Base-by-base conservation (phyloP, 345 rosid species). In the Erodium maritimum region DNA sequence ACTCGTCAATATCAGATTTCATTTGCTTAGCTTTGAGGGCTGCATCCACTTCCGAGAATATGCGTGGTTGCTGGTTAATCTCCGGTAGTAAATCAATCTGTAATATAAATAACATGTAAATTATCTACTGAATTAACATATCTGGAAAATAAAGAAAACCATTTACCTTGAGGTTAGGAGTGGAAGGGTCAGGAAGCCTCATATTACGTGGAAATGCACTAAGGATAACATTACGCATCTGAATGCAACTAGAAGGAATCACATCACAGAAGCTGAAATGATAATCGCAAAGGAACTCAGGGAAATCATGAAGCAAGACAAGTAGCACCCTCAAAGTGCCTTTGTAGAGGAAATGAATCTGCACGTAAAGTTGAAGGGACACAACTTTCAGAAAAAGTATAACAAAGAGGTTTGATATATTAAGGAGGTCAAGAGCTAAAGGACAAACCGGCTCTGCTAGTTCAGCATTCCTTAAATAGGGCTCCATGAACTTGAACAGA, bases 151-250 rank as follows among this genome's bases (percentile, higher is more conserved):
- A 42, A 42, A 18, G 23, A 23, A 58, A 56, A 16, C 3, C 65
- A 57, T 16, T 55, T 48, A 79, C 91, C 87, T 86, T 84, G 70
- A 80, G 56, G 69, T 89, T 89, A 20, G 96, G 99, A 60, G 97
- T 93, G 63, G 97, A 87, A 57, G 99, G 97, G 76, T 93, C 99
- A 0, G 97, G 97, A 52, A 93, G 85, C 86, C 95, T 85, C 99
- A 89, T 89, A 77, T 82, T 89, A 64, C 81, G 85, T 1, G 99
- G 99, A 67, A 89, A 93, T 24, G 95, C 95, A 72, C 97, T 87
- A 37, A 93, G 94, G 64, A 93, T 82, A 52, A 93, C 85, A 68
- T 93, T 90, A 22, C 99, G 91, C 96, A 93, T 89, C 70, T 93
- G 99, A 68, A 93, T 85, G 84, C 97, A 93, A 73, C 95, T 93